These are phyloP conservation scores for Ordospora colligata DNA, from an alignment of 371 early-diverging fungal genomes.

Conservation along the genomic window DNA sequence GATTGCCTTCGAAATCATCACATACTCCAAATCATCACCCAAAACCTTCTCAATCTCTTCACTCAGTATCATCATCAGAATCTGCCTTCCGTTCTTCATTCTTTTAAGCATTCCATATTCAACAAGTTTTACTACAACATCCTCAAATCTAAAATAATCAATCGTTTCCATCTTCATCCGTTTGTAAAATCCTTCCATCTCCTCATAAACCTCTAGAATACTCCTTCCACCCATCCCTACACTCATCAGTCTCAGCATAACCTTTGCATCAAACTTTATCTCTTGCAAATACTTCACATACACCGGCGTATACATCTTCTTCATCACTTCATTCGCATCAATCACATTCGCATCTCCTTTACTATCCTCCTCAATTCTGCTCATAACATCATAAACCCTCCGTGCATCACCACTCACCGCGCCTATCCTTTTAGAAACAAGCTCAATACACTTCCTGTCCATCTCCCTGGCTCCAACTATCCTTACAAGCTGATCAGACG, in stretches of 20 bases:
- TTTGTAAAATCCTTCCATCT: conserved; percentile 23
- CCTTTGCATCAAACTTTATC: conserved; percentile 39
- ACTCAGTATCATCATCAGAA: background rate
- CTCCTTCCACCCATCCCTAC: background rate
- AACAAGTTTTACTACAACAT: conserved; percentile 27
- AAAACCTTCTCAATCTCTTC: conserved; percentile 35
- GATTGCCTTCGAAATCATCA: background rate
- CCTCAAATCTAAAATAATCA: conserved; percentile 48
- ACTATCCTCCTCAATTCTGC: conserved; percentile 53
- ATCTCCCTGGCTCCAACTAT: conserved; percentile 21
- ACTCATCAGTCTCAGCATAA: conserved; percentile 16
- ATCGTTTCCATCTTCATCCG: conserved; percentile 12
- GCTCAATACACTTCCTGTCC: conserved; percentile 1
- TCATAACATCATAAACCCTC: conserved; percentile 79
- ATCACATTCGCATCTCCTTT: conserved; percentile 5
- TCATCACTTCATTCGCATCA: conserved; percentile 36
- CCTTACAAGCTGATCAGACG: conserved; percentile 7
- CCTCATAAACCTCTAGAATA: conserved; percentile 20
- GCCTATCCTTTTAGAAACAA: conserved; percentile 81
- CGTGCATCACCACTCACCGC: conserved; percentile 90
- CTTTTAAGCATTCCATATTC: conserved; percentile 34
- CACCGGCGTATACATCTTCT: conserved; percentile 34
- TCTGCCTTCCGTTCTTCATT: conserved; percentile 39
- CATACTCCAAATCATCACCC: conserved; percentile 11
- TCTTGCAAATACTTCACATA: background rate